A percentile compares a stretch with the other conserved stretches of the same genome.
These are phyloP conservation scores for Fraxinus albicans DNA, from an alignment of 305 asterid genomes.

Conservation along the genomic window DNA sequence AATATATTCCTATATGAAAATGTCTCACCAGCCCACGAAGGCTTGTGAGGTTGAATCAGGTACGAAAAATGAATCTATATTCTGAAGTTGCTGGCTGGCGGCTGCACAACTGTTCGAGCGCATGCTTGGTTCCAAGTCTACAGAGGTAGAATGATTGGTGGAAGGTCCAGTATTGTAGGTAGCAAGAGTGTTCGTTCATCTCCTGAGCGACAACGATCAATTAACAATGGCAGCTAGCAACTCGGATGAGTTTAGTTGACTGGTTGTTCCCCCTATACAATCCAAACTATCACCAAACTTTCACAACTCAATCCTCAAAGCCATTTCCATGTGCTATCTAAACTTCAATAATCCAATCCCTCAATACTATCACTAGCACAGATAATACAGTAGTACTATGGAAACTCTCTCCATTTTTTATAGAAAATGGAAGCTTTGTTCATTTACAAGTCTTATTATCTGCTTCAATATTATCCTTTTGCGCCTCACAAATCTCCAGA, in stretches of 20 bases:
- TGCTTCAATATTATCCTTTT: neutral
- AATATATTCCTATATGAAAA: too few species aligned
- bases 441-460: neutral
- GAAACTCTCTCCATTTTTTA: neutral
- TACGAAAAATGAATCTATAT: neutral
- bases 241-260: neutral
- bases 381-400: neutral
- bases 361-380: neutral
- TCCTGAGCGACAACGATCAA: neutral
- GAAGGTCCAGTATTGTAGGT: conserved; percentile 9
- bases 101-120: neutral
- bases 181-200: neutral
- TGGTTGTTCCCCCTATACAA: neutral
- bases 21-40: neutral
- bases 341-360: neutral
- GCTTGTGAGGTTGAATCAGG: neutral
- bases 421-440: neutral
- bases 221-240: neutral
- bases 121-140: neutral
- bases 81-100: neutral
- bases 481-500: neutral
- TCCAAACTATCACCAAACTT: neutral
- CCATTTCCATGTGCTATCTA: neutral
- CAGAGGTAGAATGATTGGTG: conserved; percentile 10
- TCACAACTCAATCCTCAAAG: neutral